phyloP scores from a whole-genome alignment of 2,329 filamentous ascomycete genomes.

The Phialocephala subalpina region DNA sequence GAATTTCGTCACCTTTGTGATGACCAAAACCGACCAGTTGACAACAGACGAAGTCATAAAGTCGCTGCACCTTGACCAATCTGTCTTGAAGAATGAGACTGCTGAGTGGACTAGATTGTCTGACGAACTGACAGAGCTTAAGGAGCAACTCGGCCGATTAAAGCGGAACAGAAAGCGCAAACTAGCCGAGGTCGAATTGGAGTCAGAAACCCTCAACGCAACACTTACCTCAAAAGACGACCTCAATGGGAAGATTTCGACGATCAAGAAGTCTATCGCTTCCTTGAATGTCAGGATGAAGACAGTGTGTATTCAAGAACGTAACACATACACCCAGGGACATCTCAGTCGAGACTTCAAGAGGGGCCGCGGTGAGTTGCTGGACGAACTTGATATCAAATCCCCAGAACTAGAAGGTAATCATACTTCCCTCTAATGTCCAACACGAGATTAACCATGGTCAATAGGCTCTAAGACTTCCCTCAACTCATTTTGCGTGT shows the following conservation, averaged over 20 bases:
- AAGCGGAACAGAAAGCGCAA: not conserved
- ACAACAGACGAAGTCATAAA: conserved; percentile 20
- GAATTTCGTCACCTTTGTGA: conserved; percentile 51
- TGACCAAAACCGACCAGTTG: conserved; percentile 51
- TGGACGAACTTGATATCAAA: not conserved
- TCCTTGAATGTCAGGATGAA: conserved; percentile 1
- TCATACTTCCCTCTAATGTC: not conserved
- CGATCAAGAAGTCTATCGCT: conserved; percentile 8
- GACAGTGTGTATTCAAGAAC: not conserved
- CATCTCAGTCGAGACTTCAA: not conserved
- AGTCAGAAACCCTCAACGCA: not conserved
- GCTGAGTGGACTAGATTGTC: not conserved
- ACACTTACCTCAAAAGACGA: not conserved
- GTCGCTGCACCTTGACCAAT: conserved; percentile 14
- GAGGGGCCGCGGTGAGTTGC: not conserved
- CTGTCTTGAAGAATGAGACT: conserved; percentile 13
- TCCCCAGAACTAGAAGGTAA: not conserved
- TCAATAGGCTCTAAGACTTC: not conserved
- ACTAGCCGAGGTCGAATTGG: not conserved
- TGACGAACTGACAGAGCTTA: conserved; percentile 11
- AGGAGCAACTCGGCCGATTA: not conserved
- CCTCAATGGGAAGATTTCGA: conserved; percentile 2
- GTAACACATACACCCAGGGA: not conserved
- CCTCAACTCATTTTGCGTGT: conserved; percentile 18
- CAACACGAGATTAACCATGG: not conserved